phyloP scores from a whole-genome alignment of 2,329 filamentous ascomycete genomes.

The Hirsutella rhossiliensis region DNA sequence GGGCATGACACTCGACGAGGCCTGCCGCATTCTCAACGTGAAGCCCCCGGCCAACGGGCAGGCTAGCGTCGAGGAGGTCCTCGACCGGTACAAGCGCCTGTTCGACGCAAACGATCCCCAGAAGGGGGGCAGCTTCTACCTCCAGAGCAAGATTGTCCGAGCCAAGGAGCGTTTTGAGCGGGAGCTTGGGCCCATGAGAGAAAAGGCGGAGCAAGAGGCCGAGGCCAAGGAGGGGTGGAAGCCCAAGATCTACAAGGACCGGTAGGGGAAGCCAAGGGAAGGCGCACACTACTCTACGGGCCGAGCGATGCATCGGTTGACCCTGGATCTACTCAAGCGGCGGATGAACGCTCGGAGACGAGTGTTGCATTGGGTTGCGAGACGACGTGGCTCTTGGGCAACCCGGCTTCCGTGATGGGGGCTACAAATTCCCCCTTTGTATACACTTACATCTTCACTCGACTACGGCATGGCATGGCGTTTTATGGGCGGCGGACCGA shows the following conservation, averaged over 20 bases:
- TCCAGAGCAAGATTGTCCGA: conserved; percentile 91
- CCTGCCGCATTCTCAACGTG: conserved; percentile 94
- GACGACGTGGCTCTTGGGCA: too few species aligned
- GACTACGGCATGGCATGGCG: conserved; percentile 41
- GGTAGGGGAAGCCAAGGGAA: conserved; percentile 26
- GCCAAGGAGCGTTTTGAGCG: conserved; percentile 87
- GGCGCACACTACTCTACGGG: not conserved
- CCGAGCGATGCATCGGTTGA: too few species aligned
- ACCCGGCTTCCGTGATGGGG: too few species aligned
- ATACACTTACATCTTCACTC: conserved; percentile 40
- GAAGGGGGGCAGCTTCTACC: conserved; percentile 94
- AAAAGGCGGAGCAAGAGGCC: conserved; percentile 61
- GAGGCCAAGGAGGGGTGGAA: conserved; percentile 82
- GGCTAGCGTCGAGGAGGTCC: conserved; percentile 66
- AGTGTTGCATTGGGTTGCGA: too few species aligned
- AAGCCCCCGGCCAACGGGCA: conserved; percentile 66
- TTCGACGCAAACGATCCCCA: conserved; percentile 92
- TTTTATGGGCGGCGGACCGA: conserved; percentile 21
- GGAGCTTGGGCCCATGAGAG: conserved; percentile 62
- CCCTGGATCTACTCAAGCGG: too few species aligned
- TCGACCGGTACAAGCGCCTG: conserved; percentile 81
- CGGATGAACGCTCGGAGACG: too few species aligned
- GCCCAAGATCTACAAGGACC: conserved; percentile 88
- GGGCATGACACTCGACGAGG: conserved; percentile 88
- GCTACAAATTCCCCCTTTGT: conserved; percentile 13